Evolutionary conservation across 1,284 basidiomycete species (phyloP), one percentile per base, ranked within the genome.

Genomic region (Sphaerobolus stellatus): DNA sequence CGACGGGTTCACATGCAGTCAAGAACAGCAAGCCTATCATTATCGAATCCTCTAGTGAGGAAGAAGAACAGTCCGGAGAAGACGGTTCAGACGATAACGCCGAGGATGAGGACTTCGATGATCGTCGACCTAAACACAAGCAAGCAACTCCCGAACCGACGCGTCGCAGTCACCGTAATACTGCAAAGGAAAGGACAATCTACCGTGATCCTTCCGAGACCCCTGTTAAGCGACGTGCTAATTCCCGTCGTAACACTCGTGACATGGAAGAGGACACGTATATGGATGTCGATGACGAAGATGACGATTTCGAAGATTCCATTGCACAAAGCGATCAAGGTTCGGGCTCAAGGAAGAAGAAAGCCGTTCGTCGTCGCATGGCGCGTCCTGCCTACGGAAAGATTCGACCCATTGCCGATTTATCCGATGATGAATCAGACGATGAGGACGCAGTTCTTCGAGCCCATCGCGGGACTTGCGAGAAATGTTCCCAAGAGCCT

Each of bases 371-470:
- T 22, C 65, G 68, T 18, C 76, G 73, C 61, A 71, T 69, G 5
- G 72, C 79, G 7, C 77, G 77, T 14, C 81, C 86, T 51, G 82
- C 80, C 2, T 90, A 90, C 65, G 88, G 89, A 16, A 72, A 75
- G 64, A 75, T 90, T 62, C 83, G 85, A 47, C 65, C 74, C 30
- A 73, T 88, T 22, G 73, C 64, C 1, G 81, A 86, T 57, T 68
- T 87, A 25, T 54, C 51, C 14, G 56, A 54, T 18, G 78, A 81
- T 36, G 72, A 77, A 51, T 79, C 80, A 5, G 83, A 86, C 52
- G 80, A 84, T 40, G 80, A 81, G 22, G 75, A 74, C 2, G 76
- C 71, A 9, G 62, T 75, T n/a, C 71, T 90, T 49, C 71, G 80
- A 22, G 71, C 70, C 8, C 89, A 92, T 68, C 78, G 88, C 49